These are phyloP conservation scores for Pinus taeda DNA, from an alignment of 75 land plant genomes.

Conservation along the genomic window DNA sequence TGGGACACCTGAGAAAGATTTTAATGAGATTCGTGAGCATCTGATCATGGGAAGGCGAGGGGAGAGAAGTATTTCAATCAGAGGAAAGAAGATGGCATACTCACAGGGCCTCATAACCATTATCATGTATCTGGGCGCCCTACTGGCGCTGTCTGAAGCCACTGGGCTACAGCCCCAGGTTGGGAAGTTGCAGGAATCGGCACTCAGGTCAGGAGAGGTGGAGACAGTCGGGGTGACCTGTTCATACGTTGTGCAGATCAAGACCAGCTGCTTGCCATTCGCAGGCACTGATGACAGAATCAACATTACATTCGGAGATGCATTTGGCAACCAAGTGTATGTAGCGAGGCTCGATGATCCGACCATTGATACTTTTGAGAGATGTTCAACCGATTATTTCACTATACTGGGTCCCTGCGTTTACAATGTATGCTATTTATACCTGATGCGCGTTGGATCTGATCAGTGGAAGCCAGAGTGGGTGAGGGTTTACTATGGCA, in stretches of 20 bases:
- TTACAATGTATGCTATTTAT: slow-evolving; percentile 46
- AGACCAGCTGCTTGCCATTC: slow-evolving; percentile 52
- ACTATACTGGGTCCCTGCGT: slow-evolving; percentile 49
- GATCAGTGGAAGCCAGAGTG: slow-evolving; percentile 54
- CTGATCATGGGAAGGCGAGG: too few species aligned
- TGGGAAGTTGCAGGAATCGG: too few species aligned
- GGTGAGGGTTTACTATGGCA: slow-evolving; percentile 32
- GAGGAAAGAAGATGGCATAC: too few species aligned
- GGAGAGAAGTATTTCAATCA: too few species aligned
- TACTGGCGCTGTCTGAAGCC: too few species aligned
- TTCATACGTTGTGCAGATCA: slow-evolving; percentile 37
- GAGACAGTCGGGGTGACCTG: slow-evolving; percentile 13
- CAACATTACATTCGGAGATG: slow-evolving; percentile 18
- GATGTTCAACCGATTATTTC: slow-evolving; percentile 56
- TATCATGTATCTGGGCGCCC: too few species aligned
- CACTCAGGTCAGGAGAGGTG: too few species aligned
- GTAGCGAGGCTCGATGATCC: slow-evolving; percentile 58
- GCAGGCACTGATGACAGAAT: slow-evolving; percentile 39
- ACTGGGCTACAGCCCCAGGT: too few species aligned
- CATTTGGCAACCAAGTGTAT: slow-evolving; percentile 34
- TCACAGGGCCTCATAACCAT: too few species aligned
- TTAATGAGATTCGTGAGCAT: too few species aligned
- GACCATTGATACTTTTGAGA: slow-evolving; percentile 36
- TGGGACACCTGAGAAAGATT: too few species aligned
- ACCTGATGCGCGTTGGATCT: slow-evolving; percentile 36